Conservation (phyloP, 345 rosid genomes). For the Garcia nutans region DNA sequence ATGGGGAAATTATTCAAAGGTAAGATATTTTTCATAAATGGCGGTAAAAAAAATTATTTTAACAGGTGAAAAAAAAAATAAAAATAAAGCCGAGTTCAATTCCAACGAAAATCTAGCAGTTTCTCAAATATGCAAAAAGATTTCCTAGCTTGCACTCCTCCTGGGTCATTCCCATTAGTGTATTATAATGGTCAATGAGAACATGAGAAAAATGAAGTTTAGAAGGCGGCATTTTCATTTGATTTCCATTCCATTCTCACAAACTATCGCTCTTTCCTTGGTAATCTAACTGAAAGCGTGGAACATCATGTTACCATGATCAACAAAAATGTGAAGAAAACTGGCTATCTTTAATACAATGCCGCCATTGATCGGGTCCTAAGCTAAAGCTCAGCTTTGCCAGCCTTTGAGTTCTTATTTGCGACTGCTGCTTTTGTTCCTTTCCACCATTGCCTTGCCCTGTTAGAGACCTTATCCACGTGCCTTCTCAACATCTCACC, state of each 20-base stretch:
- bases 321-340: constrained; percentile 13
- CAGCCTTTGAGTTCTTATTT: constrained; percentile 48
- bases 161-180: too few species aligned
- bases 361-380: constrained; percentile 8
- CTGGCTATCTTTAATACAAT: background rate
- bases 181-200: too few species aligned
- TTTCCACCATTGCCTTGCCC: constrained; percentile 69
- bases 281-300: background rate
- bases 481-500: constrained; percentile 53
- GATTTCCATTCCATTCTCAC: background rate
- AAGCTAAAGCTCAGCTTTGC: constrained; percentile 74
- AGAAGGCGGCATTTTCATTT: background rate
- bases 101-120: too few species aligned
- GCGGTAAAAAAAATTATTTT: too few species aligned
- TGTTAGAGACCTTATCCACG: constrained; percentile 51
- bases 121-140: too few species aligned
- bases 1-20: too few species aligned
- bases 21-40: too few species aligned
- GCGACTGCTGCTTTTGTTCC: constrained; percentile 41
- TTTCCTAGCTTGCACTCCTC: too few species aligned
- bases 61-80: too few species aligned
- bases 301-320: background rate
- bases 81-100: too few species aligned
- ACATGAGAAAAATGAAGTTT: too few species aligned
- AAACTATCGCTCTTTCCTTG: background rate